These are phyloP conservation scores for Nicotiana rustica DNA, from an alignment of 305 asterid species.

Conservation along the genomic window DNA sequence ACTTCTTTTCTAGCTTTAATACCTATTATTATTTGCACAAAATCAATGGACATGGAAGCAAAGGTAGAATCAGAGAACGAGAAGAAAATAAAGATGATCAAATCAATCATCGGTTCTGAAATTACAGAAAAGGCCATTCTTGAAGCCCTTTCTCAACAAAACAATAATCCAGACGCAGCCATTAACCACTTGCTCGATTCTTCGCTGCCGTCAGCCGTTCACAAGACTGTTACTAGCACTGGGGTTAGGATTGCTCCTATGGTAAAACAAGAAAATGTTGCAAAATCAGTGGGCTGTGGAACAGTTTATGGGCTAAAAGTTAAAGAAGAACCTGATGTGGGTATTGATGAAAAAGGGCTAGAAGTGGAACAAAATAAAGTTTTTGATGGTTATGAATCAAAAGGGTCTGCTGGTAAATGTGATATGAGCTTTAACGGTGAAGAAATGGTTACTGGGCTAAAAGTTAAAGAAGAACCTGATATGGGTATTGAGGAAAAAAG, in stretches of 20 bases:
- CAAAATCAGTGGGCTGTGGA: slow-evolving; percentile 9
- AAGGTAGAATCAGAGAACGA: slow-evolving; percentile 39
- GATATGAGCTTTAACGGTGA: not conserved
- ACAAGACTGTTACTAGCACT: slow-evolving; percentile 56
- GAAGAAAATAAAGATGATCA: slow-evolving; percentile 44
- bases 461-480: slow-evolving; percentile 7
- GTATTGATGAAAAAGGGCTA: not conserved
- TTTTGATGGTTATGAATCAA: slow-evolving; percentile 42
- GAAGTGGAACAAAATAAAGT: not conserved
- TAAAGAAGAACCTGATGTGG: not conserved
- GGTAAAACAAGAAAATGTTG: slow-evolving; percentile 30
- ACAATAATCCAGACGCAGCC: slow-evolving; percentile 43
- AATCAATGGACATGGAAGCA: slow-evolving; percentile 40
- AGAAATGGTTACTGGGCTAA: slow-evolving; percentile 5
- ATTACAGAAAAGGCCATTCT: slow-evolving; percentile 42
- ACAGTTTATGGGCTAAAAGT: not conserved
- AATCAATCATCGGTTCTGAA: slow-evolving; percentile 39
- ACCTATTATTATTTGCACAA: not conserved
- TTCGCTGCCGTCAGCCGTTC: slow-evolving; percentile 35
- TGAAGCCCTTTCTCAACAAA: slow-evolving; percentile 45
- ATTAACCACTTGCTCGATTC: slow-evolving; percentile 39
- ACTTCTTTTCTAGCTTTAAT: not conserved
- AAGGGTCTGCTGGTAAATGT: not conserved
- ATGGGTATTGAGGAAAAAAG: not conserved
- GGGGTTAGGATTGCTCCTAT: slow-evolving; percentile 62